phyloP scores from a whole-genome alignment of 2,329 filamentous ascomycete species.

The Chaetomium strumarium region DNA sequence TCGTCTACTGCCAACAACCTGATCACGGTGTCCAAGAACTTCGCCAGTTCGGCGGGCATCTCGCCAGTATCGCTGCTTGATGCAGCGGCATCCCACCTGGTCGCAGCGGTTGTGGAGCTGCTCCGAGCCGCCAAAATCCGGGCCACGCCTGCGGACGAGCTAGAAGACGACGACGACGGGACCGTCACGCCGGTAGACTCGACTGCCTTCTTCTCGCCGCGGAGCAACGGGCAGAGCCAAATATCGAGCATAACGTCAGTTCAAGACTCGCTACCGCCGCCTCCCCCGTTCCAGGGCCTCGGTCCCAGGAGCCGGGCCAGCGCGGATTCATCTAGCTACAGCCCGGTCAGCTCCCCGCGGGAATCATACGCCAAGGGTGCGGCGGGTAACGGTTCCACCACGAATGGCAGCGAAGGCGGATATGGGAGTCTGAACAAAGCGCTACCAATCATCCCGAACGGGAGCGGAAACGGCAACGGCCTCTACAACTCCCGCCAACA shows the following conservation, averaged over 20 bases:
- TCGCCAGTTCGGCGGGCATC: conserved; percentile 72
- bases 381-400: conserved; percentile 13
- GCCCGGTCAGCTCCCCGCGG: conserved; percentile 63
- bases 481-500: conserved; percentile 32
- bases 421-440: conserved; percentile 34
- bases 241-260: conserved; percentile 28
- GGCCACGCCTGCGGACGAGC: conserved; percentile 64
- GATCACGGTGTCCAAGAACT: conserved; percentile 92
- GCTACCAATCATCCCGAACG: conserved; percentile 33
- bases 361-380: conserved; percentile 42
- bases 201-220: conserved; percentile 61
- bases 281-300: conserved; percentile 53
- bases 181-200: conserved; percentile 60
- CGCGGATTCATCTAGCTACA: conserved; percentile 68
- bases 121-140: conserved; percentile 79
- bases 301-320: conserved; percentile 50
- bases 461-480: conserved; percentile 33
- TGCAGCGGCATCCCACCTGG: conserved; percentile 85
- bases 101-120: conserved; percentile 78
- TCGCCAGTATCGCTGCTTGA: conserved; percentile 91
- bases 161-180: conserved; percentile 72
- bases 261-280: conserved; percentile 42
- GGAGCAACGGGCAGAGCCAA: conserved; percentile 36
- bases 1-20: conserved; percentile 94
- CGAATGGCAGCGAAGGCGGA: conserved; percentile 34